phyloP scores from a whole-genome alignment of 805 yeast species.

The Martiniozyma abietophila region DNA sequence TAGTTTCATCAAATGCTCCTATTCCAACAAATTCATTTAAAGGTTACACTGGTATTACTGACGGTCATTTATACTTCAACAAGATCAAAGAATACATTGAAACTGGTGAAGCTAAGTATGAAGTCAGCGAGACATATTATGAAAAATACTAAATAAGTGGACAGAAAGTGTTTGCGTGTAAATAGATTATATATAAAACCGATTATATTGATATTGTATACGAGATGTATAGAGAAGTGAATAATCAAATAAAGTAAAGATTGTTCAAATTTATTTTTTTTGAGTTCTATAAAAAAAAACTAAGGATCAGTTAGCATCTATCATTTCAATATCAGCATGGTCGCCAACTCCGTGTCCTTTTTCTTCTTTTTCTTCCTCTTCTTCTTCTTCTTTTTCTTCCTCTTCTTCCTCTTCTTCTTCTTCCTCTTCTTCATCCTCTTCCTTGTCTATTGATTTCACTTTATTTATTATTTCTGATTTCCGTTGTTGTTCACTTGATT shows the following conservation, averaged over 20 bases:
- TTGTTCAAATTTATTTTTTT: neutral
- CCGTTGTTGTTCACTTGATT: too few species aligned
- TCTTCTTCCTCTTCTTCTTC: constrained; percentile 2
- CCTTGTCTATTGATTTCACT: too few species aligned
- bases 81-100: constrained; percentile 70
- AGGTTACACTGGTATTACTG: constrained; percentile 63
- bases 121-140: constrained; percentile 19
- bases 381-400: constrained; percentile 1
- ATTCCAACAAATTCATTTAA: constrained; percentile 55
- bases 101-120: constrained; percentile 48
- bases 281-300: too few species aligned
- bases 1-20: constrained; percentile 69
- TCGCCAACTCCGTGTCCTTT: neutral
- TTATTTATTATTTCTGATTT: too few species aligned
- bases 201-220: constrained; percentile 1
- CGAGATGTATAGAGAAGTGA: constrained; percentile 10
- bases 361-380: constrained; percentile 1
- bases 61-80: constrained; percentile 61
- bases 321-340: neutral
- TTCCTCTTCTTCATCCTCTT: constrained; percentile 1
- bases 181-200: too few species aligned
- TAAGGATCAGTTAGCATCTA: constrained; percentile 6
- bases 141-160: constrained; percentile 23
- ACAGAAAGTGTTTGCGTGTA: neutral
- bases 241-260: neutral